These are phyloP conservation scores for Termitomyces sp. DNA, from an alignment of 768 basidiomycete genomes.

Conservation along the genomic window DNA sequence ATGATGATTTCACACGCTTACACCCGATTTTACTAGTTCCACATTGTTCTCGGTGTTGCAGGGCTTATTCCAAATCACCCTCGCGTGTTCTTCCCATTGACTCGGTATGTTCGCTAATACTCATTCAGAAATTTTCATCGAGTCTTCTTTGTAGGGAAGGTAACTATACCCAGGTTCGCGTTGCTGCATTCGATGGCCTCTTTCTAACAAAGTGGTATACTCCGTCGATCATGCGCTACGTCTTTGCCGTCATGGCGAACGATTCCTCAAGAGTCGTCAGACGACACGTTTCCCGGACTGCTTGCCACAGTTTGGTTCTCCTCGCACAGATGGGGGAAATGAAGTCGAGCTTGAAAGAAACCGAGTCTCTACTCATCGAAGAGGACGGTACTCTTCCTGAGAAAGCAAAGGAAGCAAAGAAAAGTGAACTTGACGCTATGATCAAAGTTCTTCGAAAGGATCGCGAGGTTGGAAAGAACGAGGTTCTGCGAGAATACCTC, in stretches of 20 bases:
- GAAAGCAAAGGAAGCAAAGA: slow-evolving; percentile 69
- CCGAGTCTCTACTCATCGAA: slow-evolving; percentile 76
- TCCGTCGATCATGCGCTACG: slow-evolving; percentile 78
- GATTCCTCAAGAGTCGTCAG: slow-evolving; percentile 81
- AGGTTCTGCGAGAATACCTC: slow-evolving; percentile 70
- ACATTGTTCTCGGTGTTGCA: slow-evolving; percentile 70
- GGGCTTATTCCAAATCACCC: slow-evolving; percentile 75
- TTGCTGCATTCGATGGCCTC: slow-evolving; percentile 91
- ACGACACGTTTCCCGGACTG: slow-evolving; percentile 80
- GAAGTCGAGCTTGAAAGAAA: slow-evolving; percentile 66
- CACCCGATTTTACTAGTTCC: slow-evolving; percentile 46
- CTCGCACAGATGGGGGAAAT: slow-evolving; percentile 89
- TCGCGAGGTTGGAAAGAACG: slow-evolving; percentile 76
- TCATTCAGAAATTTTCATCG: neutral
- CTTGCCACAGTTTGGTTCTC: slow-evolving; percentile 82
- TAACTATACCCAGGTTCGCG: slow-evolving; percentile 86
- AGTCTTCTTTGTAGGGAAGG: slow-evolving; percentile 66
- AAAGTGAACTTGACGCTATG: slow-evolving; percentile 77
- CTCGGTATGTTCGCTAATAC: slow-evolving; percentile 50
- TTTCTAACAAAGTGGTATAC: slow-evolving; percentile 88
- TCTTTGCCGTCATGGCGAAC: slow-evolving; percentile 79
- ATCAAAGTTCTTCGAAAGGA: slow-evolving; percentile 87
- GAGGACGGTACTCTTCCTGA: slow-evolving; percentile 75
- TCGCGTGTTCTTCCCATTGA: slow-evolving; percentile 79
- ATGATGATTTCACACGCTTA: neutral